Base-by-base conservation (phyloP, 179 eudicot genomes). In the Nepenthes alata region DNA sequence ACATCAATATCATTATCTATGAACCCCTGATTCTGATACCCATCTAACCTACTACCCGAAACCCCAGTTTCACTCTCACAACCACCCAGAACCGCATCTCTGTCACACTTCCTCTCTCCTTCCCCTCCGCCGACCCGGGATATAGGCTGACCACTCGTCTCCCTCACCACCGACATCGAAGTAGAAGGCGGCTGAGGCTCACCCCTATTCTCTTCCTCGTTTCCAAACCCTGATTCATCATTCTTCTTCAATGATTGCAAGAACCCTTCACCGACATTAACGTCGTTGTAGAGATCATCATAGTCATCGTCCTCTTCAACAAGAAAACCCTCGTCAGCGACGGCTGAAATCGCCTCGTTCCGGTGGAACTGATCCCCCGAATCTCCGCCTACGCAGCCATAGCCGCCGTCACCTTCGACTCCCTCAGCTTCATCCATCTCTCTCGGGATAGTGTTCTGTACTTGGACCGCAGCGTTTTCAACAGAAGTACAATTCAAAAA, bases 251-350 rank as follows among this genome's bases (percentile, higher is more conserved):
- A 50, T 0, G 89, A 81, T 57, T 85, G 83, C 8, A 77, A 77
- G 45, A 89, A 78, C 71, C 87, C 85, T 75, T 87, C 95, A 1
- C 95, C 95, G 6, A 87, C 95, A 60, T 87, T 85, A 62, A 89
- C 95, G 63, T 89, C 95, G 59, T 89, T 89, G 60, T 89, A 89
- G 35, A 89, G 95, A 65, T 89, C 96, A 60, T 87, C 96, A 53
- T 82, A 89, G 61, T 89, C 96, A 57, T 89, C 91, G 9, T 89
- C 96, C 51, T 89, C 97, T 70, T 82, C 95, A 53, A 83, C 82
- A 44, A 65, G 14, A 54, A 75, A 78, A 16, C 77, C 82, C 38
- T 78, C 79, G 44, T 78, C 82, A 1, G 82, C 65, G 0, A 78
- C 79, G 0, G 82, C 82, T 3, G 82, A 78, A 3, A 78, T 78